Base-by-base conservation (phyloP, 768 basidiomycete species). In the Auriculariales sp. region DNA sequence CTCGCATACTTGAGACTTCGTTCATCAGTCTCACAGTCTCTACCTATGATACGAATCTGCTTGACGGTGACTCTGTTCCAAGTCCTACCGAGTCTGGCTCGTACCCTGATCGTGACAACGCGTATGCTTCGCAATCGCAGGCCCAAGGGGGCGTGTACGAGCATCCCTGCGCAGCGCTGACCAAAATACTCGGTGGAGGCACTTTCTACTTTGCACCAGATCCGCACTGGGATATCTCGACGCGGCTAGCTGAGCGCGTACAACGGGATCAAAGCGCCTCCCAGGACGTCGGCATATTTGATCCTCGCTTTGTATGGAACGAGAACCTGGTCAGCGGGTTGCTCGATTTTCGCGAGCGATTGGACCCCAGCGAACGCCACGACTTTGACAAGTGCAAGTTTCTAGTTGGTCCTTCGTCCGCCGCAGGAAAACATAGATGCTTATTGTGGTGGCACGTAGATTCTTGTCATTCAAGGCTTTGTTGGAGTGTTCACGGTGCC, bases 241-340 rank as follows among this genome's bases (percentile, higher is more conserved):
- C 88, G 1, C 70, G 93, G 39, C 70, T 98, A 32, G 69, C 81
- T 14, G 74, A 79, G 29, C 77, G 92, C 3, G 63, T 92, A 46
- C 65, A 72, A 52, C 68, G 77, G 61, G 72, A 74, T 56, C 33
- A 46, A 52, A 25, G 12, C 33, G 36, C 49, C 42, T 60, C 62
- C 33, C 67, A 66, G 53, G 79, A 85, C 56, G 61, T 73, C 7
- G 71, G 68, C 22, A 66, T 71, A n/a, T 89, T 81, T 56, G 89
- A 93, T 61, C 79, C 81, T 49, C 76, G 87, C 47, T 94, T 93
- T 60, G 77, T 98, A 11, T 99, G 94, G 94, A 99, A 99, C 61
- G 82, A 86, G 56, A 93, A 82, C 57, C 81, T 98, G 48, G 75
- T 93, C 39, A 73, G 80, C 35, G 87, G 89, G 58, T 66, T 98